Base-by-base conservation (phyloP, 1,284 basidiomycete genomes). In the Microbotryomycetes sp. region DNA sequence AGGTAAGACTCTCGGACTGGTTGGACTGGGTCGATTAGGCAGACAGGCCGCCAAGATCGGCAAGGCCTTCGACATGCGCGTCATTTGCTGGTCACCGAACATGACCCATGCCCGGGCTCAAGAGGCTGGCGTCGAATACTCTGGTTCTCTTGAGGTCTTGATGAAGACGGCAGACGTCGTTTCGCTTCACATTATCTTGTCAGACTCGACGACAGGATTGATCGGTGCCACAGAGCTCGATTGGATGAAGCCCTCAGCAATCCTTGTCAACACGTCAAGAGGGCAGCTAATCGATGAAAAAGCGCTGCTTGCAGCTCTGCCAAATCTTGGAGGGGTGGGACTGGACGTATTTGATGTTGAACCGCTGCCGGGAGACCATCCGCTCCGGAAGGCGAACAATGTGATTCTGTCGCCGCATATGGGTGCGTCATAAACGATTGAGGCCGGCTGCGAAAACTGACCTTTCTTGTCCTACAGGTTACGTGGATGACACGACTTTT, bases 51-150 rank as follows among this genome's bases (percentile, higher is more conserved):
- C 68, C 2, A 61, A 82, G 78, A 81, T 86, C 57, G 84, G 81
- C 3, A 80, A 80, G 61, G 80, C 79, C 3, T 85, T 85, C 65
- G 76, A 77, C 23, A 82, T 85, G 81, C 76, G 75, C 55, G 80
- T 84, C 5, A 74, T 83, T 35, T 84, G 78, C 1, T 86, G 85
- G 85, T 84, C 82, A 3, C 82, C 82, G 0, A 76, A 85, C 71
- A 73, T 86, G 16, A 87, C 79, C n/a, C 77, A 72, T 59, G 84
- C 81, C 67, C 76, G 78, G 53, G 83, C 83, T 16, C 76, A 77
- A 9, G 74, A 71, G 13, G 81, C 80, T 4, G 83, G 81, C 1
- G 81, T 81, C 3, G 79, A 78, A 45, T 81, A 76, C 66, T 75
- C 75, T 7, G 64, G 73, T 26, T 77, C 79, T 4, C 84, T 85